These are phyloP conservation scores for Coemansia sp. DNA, from an alignment of 192 early-diverging fungal species.

Conservation along the genomic window DNA sequence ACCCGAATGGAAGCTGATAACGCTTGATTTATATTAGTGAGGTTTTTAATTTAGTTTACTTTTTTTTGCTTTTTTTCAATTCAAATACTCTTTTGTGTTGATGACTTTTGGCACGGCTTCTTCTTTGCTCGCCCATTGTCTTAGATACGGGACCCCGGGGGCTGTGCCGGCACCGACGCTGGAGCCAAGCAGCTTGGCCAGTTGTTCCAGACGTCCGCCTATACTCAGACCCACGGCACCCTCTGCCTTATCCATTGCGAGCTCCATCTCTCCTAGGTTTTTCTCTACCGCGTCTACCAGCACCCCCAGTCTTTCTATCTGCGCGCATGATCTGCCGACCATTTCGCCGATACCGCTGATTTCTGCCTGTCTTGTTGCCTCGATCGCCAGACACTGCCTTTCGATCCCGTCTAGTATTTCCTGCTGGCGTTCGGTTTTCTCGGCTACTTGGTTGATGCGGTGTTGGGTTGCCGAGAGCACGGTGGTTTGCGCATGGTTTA, in stretches of 20 bases:
- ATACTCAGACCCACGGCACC: constrained; percentile 26
- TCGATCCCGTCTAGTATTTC: background rate
- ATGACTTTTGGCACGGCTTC: constrained; percentile 14
- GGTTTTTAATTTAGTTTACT: background rate
- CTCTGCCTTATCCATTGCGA: constrained; percentile 22
- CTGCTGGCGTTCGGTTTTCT: background rate
- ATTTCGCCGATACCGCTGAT: background rate
- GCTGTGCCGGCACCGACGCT: background rate
- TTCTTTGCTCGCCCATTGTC: constrained; percentile 33
- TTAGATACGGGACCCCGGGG: constrained; percentile 26
- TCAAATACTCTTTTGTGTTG: constrained; percentile 8
- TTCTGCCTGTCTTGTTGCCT: background rate
- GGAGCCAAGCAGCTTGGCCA: constrained; percentile 17
- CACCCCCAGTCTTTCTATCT: constrained; percentile 3
- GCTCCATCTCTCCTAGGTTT: constrained; percentile 19
- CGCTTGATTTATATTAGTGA: too few species aligned
- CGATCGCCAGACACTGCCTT: background rate
- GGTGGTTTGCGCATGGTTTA: constrained; percentile 10
- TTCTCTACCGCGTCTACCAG: constrained; percentile 18
- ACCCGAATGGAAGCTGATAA: too few species aligned
- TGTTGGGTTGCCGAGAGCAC: constrained; percentile 3
- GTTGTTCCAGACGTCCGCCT: constrained; percentile 22
- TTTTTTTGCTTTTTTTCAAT: constrained; percentile 2
- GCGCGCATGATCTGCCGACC: background rate
- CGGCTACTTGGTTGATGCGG: background rate